A percentile compares a stretch with the other conserved stretches of the same genome.
These are phyloP conservation scores for Pseudocercospora ulei DNA, from an alignment of 2,329 filamentous ascomycete genomes.

Conservation along the genomic window DNA sequence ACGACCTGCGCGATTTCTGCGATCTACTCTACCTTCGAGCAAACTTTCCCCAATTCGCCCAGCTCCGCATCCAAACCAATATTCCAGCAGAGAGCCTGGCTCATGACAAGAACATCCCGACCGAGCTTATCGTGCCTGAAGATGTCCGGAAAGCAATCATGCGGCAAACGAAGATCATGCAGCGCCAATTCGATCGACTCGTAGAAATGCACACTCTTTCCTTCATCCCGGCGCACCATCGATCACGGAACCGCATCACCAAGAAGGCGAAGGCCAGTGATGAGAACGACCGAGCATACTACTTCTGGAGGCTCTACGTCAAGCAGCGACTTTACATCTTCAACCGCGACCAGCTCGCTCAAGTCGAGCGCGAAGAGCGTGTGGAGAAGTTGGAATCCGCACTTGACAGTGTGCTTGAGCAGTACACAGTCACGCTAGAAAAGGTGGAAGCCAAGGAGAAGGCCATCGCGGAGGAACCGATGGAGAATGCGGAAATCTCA, in stretches of 20 bases:
- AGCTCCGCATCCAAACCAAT: constrained; percentile 43
- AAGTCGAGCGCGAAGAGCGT: constrained; percentile 58
- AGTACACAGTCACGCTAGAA: constrained; percentile 60
- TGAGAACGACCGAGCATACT: constrained; percentile 53
- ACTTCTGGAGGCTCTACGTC: constrained; percentile 63
- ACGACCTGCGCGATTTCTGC: constrained; percentile 65
- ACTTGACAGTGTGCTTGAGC: constrained; percentile 57
- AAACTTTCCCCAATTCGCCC: constrained; percentile 32
- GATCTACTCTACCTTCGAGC: constrained; percentile 58
- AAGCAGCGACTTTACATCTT: constrained; percentile 68
- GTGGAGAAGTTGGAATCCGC: constrained; percentile 64
- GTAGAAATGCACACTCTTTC: constrained; percentile 64
- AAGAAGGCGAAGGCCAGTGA: constrained; percentile 43
- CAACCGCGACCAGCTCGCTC: constrained; percentile 60
- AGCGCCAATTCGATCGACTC: constrained; percentile 64
- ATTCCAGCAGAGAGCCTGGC: constrained; percentile 45
- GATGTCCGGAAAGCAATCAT: constrained; percentile 50
- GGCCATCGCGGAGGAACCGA: constrained; percentile 18
- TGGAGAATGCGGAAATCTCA: constrained; percentile 6
- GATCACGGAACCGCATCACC: constrained; percentile 40
- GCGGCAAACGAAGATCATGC: constrained; percentile 57
- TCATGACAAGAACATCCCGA: constrained; percentile 43
- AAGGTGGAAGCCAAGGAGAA: constrained; percentile 35
- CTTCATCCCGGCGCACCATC: constrained; percentile 45
- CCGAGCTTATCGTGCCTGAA: constrained; percentile 49